Percentiles rank a stretch among this genome's conserved stretches.
Conservation (phyloP, 1,139 yeast genomes). For the Taiozyma sp. region DNA sequence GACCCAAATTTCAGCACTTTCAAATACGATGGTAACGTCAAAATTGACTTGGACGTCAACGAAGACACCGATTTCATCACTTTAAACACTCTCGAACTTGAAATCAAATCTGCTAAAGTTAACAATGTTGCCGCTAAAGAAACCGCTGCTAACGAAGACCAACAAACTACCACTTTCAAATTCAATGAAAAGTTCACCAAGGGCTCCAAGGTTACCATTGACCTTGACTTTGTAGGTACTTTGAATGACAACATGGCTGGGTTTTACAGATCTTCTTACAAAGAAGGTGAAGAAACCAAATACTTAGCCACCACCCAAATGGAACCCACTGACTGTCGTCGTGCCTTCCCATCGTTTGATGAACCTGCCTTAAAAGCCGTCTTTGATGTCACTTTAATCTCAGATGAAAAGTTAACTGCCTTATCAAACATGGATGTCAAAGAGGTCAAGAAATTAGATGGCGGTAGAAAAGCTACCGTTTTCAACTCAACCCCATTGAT, state of each 20-base stretch:
- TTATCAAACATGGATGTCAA: slow-evolving; percentile 78
- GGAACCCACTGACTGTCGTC: slow-evolving; percentile 86
- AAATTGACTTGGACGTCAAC: slow-evolving; percentile 59
- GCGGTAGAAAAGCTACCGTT: slow-evolving; percentile 42
- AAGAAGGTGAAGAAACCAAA: slow-evolving; percentile 53
- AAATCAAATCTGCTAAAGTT: slow-evolving; percentile 48
- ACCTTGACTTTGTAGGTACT: slow-evolving; percentile 60
- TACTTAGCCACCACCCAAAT: slow-evolving; percentile 81
- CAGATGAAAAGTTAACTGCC: slow-evolving; percentile 56
- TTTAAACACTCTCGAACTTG: slow-evolving; percentile 58
- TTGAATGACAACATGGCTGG: slow-evolving; percentile 85
- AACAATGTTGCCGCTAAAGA: slow-evolving; percentile 30
- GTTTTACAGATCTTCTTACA: slow-evolving; percentile 72
- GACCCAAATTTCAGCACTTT: slow-evolving; percentile 73
- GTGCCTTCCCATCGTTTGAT: slow-evolving; percentile 89
- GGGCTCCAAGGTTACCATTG: slow-evolving; percentile 41
- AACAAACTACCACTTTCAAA: slow-evolving; percentile 61
- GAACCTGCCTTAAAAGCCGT: slow-evolving; percentile 84
- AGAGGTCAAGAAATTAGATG: slow-evolving; percentile 41
- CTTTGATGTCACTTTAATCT: slow-evolving; percentile 61
- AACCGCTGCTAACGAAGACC: slow-evolving; percentile 42
- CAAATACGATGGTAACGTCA: slow-evolving; percentile 64
- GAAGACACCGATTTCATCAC: slow-evolving; percentile 48
- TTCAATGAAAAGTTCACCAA: slow-evolving; percentile 44
- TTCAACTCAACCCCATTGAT: slow-evolving; percentile 62